These are phyloP conservation scores for Silene conica DNA, from an alignment of 148 eudicot species.

Conservation along the genomic window DNA sequence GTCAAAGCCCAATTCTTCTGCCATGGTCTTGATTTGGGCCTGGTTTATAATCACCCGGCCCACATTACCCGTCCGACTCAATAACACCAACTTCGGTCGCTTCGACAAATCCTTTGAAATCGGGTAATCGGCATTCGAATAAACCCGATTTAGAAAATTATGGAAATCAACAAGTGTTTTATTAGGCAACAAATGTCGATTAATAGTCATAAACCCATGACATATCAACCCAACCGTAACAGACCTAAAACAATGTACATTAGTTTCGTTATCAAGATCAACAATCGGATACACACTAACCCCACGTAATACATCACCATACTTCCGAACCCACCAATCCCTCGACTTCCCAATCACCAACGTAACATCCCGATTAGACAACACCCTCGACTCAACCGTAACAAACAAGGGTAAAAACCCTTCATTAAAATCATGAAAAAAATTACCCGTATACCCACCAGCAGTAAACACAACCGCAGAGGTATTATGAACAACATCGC, in stretches of 20 bases:
- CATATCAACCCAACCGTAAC: constrained; percentile 37
- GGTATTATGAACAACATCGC: constrained; percentile 29
- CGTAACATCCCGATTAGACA: constrained; percentile 25
- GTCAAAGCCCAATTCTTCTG: constrained; percentile 32
- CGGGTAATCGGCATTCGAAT: neutral
- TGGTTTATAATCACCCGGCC: constrained; percentile 33
- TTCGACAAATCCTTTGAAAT: neutral
- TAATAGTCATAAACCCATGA: constrained; percentile 37
- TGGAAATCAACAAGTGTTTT: constrained; percentile 30
- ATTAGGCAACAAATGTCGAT: constrained; percentile 28
- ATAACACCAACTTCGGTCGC: constrained; percentile 30
- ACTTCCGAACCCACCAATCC: constrained; percentile 44
- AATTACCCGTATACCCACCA: constrained; percentile 42
- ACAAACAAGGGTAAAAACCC: constrained; percentile 41
- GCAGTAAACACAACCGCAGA: constrained; percentile 36
- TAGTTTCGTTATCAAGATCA: constrained; percentile 18
- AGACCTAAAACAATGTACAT: constrained; percentile 35
- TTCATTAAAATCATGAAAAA: constrained; percentile 47
- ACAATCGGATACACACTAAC: constrained; percentile 34
- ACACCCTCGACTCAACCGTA: constrained; percentile 29
- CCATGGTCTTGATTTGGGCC: constrained; percentile 17
- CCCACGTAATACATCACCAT: constrained; percentile 22
- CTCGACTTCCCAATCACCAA: constrained; percentile 23
- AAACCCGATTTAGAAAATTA: constrained; percentile 24
- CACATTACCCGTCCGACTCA: constrained; percentile 19